Base-by-base conservation (phyloP, 257 asterid species). In the Nicotiana obtusifolia region DNA sequence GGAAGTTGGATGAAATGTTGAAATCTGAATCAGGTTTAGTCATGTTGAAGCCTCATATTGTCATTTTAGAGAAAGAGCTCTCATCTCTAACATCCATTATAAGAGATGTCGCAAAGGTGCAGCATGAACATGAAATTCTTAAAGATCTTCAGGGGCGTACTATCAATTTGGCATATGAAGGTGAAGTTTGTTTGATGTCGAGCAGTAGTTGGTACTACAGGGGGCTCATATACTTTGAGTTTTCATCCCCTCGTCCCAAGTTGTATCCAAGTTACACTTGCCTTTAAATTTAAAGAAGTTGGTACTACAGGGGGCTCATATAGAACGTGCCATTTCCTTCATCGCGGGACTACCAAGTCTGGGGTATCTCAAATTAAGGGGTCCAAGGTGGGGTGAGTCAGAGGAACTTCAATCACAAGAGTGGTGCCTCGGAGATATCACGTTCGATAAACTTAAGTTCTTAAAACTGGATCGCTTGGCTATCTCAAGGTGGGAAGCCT, bases 211-310 rank as follows among this genome's bases (percentile, higher is more conserved):
- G n/a, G n/a, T n/a, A n/a, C n/a, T n/a, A n/a, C n/a, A n/a, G n/a
- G n/a, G n/a, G n/a, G n/a, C n/a, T n/a, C n/a, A n/a, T n/a, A n/a
- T n/a, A n/a, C n/a, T n/a, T n/a, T n/a, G n/a, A n/a, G n/a, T 30
- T 65, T 30, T n/a, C 20, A 14, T 30, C 15, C 0, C 0, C 5
- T 0, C 0, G 6, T 9, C 14, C 5, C 35, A 0, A 15, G 3
- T 8, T 16, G 0, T 6, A 14, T 64, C 44, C 10, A 33, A 30
- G 22, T 65, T 19, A 67, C 53, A 33, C 2, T 67, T 67, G 9
- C 53, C 53, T 67, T 67, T 53, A 67, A 8, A 2, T 35, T 10
- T 33, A 19, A 67, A 28, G 16, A 31, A 67, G 53, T 33, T 67
- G 76, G 16, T 9, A 17, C 26, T 66, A 16, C 0, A 0, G 0